Evolutionary conservation across 345 rosid species (phyloP).

Genomic region (Ricinus communis): DNA sequence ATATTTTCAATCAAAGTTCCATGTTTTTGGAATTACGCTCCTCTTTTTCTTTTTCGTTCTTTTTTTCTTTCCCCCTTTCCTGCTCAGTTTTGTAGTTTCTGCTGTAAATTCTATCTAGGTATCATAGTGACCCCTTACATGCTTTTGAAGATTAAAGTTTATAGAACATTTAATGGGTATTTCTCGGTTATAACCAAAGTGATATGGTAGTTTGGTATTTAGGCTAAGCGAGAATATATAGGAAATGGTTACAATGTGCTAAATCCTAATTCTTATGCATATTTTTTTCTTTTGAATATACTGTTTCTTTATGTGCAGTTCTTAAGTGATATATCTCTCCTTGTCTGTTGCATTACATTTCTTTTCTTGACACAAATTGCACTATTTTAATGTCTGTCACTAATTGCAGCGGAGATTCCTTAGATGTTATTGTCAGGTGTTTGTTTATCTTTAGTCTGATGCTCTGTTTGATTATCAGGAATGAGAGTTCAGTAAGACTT

Average conservation of each 20-base stretch:
- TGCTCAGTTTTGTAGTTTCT: background rate
- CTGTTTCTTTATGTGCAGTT: background rate
- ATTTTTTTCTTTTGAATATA: background rate
- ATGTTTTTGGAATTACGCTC: background rate
- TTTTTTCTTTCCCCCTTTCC: background rate
- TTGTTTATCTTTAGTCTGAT: background rate
- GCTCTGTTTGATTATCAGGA: background rate
- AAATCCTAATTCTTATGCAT: background rate
- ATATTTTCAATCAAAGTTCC: background rate
- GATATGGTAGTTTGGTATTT: background rate
- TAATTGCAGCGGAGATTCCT: background rate
- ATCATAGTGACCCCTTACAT: background rate
- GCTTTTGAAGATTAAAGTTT: too few relatives aligned
- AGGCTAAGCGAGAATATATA: background rate
- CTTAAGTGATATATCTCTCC: background rate
- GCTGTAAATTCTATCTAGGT: background rate
- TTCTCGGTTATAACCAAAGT: background rate
- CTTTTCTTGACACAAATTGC: background rate
- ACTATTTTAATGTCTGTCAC: background rate
- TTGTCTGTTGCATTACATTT: constrained; percentile 1
- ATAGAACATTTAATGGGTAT: background rate
- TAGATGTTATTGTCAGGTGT: background rate
- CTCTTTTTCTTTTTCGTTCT: too few relatives aligned
- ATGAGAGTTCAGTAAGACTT: background rate
- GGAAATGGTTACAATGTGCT: background rate